Evolutionary conservation across 345 rosid genomes (phyloP), one percentile per base, ranked within the genome.

Genomic region (Camelina laxa): DNA sequence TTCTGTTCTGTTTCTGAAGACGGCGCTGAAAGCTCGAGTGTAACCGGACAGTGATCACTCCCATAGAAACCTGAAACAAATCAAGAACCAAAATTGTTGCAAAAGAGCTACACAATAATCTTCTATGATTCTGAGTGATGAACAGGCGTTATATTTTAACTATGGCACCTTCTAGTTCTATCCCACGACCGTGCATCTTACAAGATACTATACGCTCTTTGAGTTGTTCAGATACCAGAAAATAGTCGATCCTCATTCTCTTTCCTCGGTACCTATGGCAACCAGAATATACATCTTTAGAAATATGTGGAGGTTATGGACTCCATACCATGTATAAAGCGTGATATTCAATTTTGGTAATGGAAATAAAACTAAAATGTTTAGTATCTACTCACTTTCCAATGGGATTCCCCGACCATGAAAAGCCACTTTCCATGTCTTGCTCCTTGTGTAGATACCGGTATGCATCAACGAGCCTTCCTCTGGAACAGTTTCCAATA

Each of bases 1-100:
- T 67, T 76, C 60, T 69, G 66, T 21, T 42, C 69, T 16, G 80
- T 64, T 17, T 80, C 84, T 36, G 73, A 68, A 49, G 56, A 41
- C 50, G 83, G 60, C 47, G 74, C 65, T 15, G 90, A 84, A 57
- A 92, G 96, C 80, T 89, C 92, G 6, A 95, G 87, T 39, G 91
- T 82, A 76, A 90, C 94, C 2, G 96, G 98, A 76, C 94, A 92
- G 64, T 90, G 98, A 80, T 95, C 98, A 53, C 99, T 92, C 70
- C 99, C 98, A 60, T 79, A 85, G 58, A 90, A 95, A 56, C 94
- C 99, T 79, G 81, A 72, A 78, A 67, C 59, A 44, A 19, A 51
- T 58, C 62, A 82, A 60, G 48, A 67, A 55, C 58, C 53, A 72
- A 27, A 22, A 58, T 68, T 38, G 47, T 50, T 65, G 67, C 61